Evolutionary conservation across 495 filamentous ascomycete species (phyloP), one percentile per base, ranked within the genome.

Genomic region (Xylaria curta): DNA sequence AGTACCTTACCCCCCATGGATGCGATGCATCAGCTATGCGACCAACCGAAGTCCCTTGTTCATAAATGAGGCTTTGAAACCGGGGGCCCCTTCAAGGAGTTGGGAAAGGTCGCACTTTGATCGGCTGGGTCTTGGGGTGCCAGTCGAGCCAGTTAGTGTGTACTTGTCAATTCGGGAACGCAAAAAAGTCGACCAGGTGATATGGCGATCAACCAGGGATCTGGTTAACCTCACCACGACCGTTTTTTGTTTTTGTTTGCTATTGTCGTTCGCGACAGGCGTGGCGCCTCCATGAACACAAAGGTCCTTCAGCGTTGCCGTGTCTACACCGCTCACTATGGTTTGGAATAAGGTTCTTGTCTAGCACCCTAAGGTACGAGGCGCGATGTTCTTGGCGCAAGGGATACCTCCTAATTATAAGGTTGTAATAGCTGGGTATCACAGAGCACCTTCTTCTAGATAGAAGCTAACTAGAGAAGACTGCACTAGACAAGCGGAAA

Each of bases 61-160:
- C 58, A 69, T 63, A 53, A 53, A 70, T 59, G 53, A 70, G 68
- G 44, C 59, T 63, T 70, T 70, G 68, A 70, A 69, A 69, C 67
- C 54, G 54, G 56, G 67, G 58, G 58, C 28, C 42, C 26, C 58
- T 24, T 69, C 67, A 38, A 70, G 68, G 44, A 62, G 51, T 63
- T 63, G 59, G 68, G 36, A 68, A n/a, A 31, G 42, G 24, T 47
- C 66, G 24, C 66, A 47, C 51, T 54, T 44, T 44, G 66, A 64
- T 64, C 59, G 44, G 68, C 68, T 54, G 59, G 46, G 26, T 70
- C 62, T 65, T 65, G 44, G 58, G 54, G 24, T 59, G 40, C 33
- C 28, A 36, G 21, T 61, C 31, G 0, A 5, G 9, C 7, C 4
- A 38, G 36, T 38, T 8, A 8, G 33, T 31, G 15, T 42, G 36